Evolutionary conservation across 2,329 filamentous ascomycete species (phyloP).

Genomic region (Ceratocystis albifundus): DNA sequence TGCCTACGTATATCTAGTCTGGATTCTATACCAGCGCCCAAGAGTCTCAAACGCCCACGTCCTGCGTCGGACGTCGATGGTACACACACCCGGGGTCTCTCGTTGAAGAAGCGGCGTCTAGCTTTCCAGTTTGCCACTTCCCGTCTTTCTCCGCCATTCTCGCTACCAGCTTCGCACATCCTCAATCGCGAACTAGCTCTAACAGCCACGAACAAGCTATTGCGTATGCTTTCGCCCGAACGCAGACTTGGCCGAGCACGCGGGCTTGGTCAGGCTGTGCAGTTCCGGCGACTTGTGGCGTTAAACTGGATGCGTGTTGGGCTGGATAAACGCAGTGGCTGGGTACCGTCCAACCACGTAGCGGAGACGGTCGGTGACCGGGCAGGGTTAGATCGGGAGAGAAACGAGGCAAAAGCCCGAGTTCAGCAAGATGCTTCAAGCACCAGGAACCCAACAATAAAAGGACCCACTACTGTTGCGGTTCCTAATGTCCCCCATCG

Average conservation of each 20-base stretch:
- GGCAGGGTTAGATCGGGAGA: background rate
- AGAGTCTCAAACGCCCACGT: conserved; percentile 40
- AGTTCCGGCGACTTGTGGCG: conserved; percentile 1
- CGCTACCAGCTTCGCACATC: conserved; percentile 57
- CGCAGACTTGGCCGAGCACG: conserved; percentile 32
- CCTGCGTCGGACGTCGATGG: conserved; percentile 48
- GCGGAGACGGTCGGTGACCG: background rate
- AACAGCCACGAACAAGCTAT: conserved; percentile 37
- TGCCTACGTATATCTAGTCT: background rate
- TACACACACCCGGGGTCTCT: conserved; percentile 38
- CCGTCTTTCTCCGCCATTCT: conserved; percentile 57
- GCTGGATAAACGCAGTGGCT: background rate
- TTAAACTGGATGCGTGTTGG: conserved; percentile 11
- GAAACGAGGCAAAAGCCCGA: background rate
- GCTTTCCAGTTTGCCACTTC: conserved; percentile 55
- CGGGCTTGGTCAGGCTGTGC: conserved; percentile 26
- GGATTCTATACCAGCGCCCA: background rate
- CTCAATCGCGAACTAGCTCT: conserved; percentile 46
- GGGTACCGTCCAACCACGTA: background rate
- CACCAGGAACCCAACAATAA: background rate
- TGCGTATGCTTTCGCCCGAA: conserved; percentile 38
- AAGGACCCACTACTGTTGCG: background rate
- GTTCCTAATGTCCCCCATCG: background rate
- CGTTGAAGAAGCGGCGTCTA: conserved; percentile 56
- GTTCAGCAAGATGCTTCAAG: background rate